Percentiles rank a stretch among this genome's conserved stretches.
phyloP scores from a whole-genome alignment of 768 basidiomycete genomes.

The Crucibulum laeve region DNA sequence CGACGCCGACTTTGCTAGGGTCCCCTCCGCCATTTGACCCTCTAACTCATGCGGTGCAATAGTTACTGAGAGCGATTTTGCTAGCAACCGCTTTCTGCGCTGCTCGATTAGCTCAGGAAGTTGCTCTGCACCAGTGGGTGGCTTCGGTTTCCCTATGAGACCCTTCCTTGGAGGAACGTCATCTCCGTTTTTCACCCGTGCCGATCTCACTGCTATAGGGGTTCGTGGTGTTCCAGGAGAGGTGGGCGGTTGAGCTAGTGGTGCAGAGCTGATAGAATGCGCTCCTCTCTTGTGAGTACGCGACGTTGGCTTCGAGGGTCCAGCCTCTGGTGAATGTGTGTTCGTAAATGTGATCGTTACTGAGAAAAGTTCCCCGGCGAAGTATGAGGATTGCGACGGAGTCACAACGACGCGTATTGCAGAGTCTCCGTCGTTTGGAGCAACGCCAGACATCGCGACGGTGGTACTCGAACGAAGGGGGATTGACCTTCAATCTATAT shows the following conservation, averaged over 20 bases:
- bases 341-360: constrained; percentile 88
- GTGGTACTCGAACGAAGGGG: not conserved
- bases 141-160: constrained; percentile 43
- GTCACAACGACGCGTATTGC: constrained; percentile 66
- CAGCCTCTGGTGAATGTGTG: constrained; percentile 50
- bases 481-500: not conserved
- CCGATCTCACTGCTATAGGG: constrained; percentile 16
- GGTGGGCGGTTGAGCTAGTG: constrained; percentile 76
- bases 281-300: constrained; percentile 62
- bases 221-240: constrained; percentile 63
- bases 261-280: constrained; percentile 82
- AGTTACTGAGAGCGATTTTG: constrained; percentile 66
- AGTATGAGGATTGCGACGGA: constrained; percentile 86
- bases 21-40: constrained; percentile 24
- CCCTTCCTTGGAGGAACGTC: constrained; percentile 41
- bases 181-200: constrained; percentile 17
- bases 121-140: constrained; percentile 25
- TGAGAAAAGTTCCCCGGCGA: constrained; percentile 85
- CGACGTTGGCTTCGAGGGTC: constrained; percentile 24
- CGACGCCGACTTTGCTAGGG: constrained; percentile 22
- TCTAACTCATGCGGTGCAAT: constrained; percentile 49
- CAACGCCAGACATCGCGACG: constrained; percentile 16
- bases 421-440: constrained; percentile 30
- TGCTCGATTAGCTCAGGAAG: constrained; percentile 49
- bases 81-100: constrained; percentile 46